A percentile compares a stretch with the other conserved stretches of the same genome.
phyloP scores from a whole-genome alignment of 176 grass and related monocot species.

The Poa annua region DNA sequence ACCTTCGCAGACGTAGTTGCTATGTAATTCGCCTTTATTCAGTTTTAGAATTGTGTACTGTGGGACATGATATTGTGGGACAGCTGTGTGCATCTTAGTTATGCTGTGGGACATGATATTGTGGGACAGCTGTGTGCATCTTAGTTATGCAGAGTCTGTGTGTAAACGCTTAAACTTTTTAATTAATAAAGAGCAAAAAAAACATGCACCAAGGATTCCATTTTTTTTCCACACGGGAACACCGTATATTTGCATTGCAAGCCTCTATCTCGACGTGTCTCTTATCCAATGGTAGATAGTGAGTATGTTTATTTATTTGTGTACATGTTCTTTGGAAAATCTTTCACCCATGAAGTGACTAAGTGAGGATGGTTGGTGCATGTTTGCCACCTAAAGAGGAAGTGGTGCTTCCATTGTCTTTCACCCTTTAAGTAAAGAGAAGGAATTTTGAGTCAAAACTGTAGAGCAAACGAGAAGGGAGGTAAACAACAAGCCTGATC shows the following conservation, averaged over 20 bases:
- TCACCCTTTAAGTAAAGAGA: slow-evolving; percentile 53
- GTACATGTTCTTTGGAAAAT: background rate
- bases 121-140: too few species aligned
- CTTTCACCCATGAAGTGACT: background rate
- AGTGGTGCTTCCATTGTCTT: slow-evolving; percentile 42
- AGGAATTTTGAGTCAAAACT: slow-evolving; percentile 23
- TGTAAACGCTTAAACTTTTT: too few species aligned
- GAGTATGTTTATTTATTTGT: background rate
- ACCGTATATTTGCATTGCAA: slow-evolving; percentile 1
- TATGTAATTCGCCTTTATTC: too few species aligned
- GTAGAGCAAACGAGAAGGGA: background rate
- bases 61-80: too few species aligned
- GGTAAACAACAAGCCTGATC: background rate
- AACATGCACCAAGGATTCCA: slow-evolving; percentile 37
- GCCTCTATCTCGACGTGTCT: background rate
- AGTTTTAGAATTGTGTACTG: too few species aligned
- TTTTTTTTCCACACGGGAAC: slow-evolving; percentile 1
- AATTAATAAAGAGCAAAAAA: too few species aligned
- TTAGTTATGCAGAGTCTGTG: too few species aligned
- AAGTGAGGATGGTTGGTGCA: slow-evolving; percentile 33
- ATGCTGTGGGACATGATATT: too few species aligned
- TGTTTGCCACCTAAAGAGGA: slow-evolving; percentile 49
- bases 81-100: too few species aligned
- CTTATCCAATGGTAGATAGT: background rate
- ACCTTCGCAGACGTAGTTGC: too few species aligned